phyloP scores from a whole-genome alignment of 371 early-diverging fungal genomes.

The Mortierella sp. region DNA sequence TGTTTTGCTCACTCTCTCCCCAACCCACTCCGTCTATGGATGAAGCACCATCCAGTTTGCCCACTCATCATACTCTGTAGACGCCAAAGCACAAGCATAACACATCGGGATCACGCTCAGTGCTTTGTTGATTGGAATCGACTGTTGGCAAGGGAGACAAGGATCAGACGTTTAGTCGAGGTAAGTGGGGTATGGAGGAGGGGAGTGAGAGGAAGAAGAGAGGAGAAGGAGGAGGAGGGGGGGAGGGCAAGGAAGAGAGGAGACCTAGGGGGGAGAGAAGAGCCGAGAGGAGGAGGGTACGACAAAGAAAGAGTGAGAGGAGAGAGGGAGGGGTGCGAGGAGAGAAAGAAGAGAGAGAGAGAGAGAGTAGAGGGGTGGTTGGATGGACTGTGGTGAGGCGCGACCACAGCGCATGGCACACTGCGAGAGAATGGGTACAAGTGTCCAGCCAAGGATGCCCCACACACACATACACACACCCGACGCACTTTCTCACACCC shows the following conservation, averaged over 20 bases:
- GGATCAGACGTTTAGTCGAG: neutral
- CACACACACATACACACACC: no score
- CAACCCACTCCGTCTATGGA: slow-evolving; percentile 14
- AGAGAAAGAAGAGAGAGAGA: neutral
- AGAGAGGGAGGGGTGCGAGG: neutral
- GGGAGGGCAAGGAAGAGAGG: slow-evolving; percentile 2
- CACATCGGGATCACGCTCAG: no score
- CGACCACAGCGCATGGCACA: no score
- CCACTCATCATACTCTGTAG: no score
- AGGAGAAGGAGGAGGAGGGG: slow-evolving; percentile 1
- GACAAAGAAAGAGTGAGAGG: neutral
- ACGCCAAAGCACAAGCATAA: no score
- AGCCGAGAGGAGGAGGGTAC: neutral
- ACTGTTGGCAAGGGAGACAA: neutral
- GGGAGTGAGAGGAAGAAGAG: neutral
- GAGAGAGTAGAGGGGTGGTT: no score
- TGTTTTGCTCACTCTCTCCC: slow-evolving; percentile 17
- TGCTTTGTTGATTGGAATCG: neutral
- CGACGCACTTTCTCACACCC: no score
- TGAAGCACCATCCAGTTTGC: slow-evolving; percentile 9
- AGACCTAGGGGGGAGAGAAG: neutral
- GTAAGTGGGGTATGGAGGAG: slow-evolving; percentile 1
- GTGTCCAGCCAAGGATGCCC: no score
- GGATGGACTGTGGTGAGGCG: no score
- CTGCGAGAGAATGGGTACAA: no score